Evolutionary conservation across 345 rosid species (phyloP).

Genomic region (Salix brachista): DNA sequence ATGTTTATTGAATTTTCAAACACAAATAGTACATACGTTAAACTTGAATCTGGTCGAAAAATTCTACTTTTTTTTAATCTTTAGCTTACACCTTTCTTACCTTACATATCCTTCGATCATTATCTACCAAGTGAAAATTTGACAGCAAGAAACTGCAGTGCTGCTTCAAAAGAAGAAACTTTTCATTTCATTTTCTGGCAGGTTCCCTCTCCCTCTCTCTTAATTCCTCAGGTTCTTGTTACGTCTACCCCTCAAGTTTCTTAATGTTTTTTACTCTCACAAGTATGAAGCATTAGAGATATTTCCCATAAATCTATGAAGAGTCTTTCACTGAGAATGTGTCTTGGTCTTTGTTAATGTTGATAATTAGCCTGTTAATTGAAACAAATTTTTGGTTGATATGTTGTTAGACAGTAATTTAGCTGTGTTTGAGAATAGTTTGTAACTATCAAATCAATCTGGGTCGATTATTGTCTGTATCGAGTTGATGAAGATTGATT

Average conservation of each 20-base stretch:
- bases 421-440: background rate
- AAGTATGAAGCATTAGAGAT: background rate
- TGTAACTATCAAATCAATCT: background rate
- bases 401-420: background rate
- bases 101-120: background rate
- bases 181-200: background rate
- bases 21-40: too few relatives aligned
- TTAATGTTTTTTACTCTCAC: background rate
- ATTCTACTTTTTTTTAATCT: too few relatives aligned
- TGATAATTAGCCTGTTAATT: background rate
- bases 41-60: too few relatives aligned
- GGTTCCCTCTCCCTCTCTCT: background rate
- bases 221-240: background rate
- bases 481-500: background rate
- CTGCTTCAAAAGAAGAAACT: background rate
- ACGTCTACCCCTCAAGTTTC: background rate
- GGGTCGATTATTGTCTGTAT: background rate
- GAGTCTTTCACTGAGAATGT: background rate
- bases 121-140: background rate
- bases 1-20: too few relatives aligned
- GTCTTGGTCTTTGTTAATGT: background rate
- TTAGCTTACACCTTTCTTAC: background rate
- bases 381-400: background rate
- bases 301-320: background rate
- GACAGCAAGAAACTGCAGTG: background rate